Percentiles rank a stretch among this genome's conserved stretches.
Conservation (phyloP, 495 filamentous ascomycete genomes). For the Xylaria scruposa region DNA sequence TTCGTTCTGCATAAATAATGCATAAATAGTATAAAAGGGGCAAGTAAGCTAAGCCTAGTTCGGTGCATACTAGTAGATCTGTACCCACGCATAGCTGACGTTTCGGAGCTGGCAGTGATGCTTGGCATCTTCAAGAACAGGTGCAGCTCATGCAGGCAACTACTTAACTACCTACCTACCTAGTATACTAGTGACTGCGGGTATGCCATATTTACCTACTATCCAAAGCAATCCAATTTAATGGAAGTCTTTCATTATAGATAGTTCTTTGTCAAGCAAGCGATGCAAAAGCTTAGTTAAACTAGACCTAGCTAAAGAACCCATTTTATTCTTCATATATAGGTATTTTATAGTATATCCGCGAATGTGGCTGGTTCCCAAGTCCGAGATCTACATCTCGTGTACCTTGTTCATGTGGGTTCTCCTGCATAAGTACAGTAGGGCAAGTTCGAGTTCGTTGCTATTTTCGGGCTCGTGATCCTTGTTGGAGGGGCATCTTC, state of each 20-base stretch:
- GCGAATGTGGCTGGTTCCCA: conserved; percentile 9
- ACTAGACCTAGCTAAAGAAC: neutral
- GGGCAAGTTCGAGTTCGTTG: neutral
- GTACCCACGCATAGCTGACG: neutral
- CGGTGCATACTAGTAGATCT: too few relatives aligned
- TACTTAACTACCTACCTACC: too few relatives aligned
- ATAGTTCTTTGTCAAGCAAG: neutral
- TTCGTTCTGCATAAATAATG: too few relatives aligned
- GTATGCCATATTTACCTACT: too few relatives aligned
- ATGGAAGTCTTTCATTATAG: neutral
- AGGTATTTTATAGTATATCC: neutral
- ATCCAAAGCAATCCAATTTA: neutral
- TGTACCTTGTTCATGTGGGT: conserved; percentile 8
- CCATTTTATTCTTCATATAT: neutral
- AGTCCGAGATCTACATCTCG: conserved; percentile 2
- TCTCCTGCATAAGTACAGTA: conserved; percentile 2
- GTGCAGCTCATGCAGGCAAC: neutral
- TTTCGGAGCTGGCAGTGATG: neutral
- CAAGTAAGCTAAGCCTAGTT: neutral
- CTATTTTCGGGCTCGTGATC: conserved; percentile 26
- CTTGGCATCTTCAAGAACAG: conserved; percentile 9
- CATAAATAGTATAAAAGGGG: too few relatives aligned
- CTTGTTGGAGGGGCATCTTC: conserved; percentile 27
- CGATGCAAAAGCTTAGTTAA: neutral
- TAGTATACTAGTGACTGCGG: too few relatives aligned